Percentiles rank a stretch among this genome's conserved stretches.
Evolutionary conservation across 768 basidiomycete genomes (phyloP).

Genomic region (Porphyrellus cyaneotinctus): DNA sequence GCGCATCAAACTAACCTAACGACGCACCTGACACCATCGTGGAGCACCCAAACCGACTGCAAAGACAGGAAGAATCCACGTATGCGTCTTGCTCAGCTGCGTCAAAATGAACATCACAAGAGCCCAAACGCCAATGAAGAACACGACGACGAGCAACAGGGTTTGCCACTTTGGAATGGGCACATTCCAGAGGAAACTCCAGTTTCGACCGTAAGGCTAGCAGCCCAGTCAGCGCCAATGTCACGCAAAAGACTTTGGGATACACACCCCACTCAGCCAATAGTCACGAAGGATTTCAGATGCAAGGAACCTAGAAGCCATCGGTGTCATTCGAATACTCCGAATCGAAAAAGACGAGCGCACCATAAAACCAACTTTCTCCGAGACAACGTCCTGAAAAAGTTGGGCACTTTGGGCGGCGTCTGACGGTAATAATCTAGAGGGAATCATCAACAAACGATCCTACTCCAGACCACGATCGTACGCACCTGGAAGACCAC

Average conservation of each 20-base stretch:
- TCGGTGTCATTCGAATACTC: neutral
- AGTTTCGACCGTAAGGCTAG: constrained; percentile 89
- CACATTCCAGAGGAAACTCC: constrained; percentile 89
- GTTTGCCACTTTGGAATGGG: constrained; percentile 82
- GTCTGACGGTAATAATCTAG: constrained; percentile 87
- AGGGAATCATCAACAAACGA: constrained; percentile 4
- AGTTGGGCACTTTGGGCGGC: constrained; percentile 92
- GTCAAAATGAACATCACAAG: constrained; percentile 69
- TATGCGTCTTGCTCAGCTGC: constrained; percentile 88
- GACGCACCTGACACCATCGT: constrained; percentile 82
- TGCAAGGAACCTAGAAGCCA: constrained; percentile 60
- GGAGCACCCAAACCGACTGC: constrained; percentile 93
- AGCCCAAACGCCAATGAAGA: constrained; percentile 89
- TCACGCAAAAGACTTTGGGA: neutral
- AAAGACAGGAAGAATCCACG: constrained; percentile 92
- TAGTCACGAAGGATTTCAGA: constrained; percentile 91
- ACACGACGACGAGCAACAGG: constrained; percentile 68
- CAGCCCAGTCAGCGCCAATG: constrained; percentile 11
- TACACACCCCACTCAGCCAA: constrained; percentile 80
- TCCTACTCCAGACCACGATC: neutral
- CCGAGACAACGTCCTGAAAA: constrained; percentile 84
- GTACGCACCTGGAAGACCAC: constrained; percentile 75
- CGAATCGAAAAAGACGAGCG: neutral
- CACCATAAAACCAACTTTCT: constrained; percentile 88
- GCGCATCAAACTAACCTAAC: neutral